Conservation (phyloP, 345 rosid genomes). For the Citrus sinensis region DVS_A1.0 CM039165.1:11501-12000, state of each 20-base stretch:
- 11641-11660: constrained; percentile 63
- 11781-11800: background rate
- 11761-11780: background rate
- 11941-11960: too few relatives aligned
- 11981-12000: too few relatives aligned
- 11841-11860: too few relatives aligned
- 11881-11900: too few relatives aligned
- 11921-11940: too few relatives aligned
- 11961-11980: too few relatives aligned
- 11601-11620: constrained; percentile 84
- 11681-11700: background rate
- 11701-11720: background rate
- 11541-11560: constrained; percentile 60
- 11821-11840: too few relatives aligned
- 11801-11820: too few relatives aligned
- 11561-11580: constrained; percentile 60
- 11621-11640: constrained; percentile 75
- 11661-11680: constrained; percentile 51
- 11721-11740: background rate
- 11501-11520: constrained; percentile 84
- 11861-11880: too few relatives aligned
- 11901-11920: too few relatives aligned
- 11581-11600: constrained; percentile 74
- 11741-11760: background rate
- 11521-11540: constrained; percentile 92